Conservation (phyloP, 2,329 filamentous ascomycete species). For the Xylariaceae sp. region DNA sequence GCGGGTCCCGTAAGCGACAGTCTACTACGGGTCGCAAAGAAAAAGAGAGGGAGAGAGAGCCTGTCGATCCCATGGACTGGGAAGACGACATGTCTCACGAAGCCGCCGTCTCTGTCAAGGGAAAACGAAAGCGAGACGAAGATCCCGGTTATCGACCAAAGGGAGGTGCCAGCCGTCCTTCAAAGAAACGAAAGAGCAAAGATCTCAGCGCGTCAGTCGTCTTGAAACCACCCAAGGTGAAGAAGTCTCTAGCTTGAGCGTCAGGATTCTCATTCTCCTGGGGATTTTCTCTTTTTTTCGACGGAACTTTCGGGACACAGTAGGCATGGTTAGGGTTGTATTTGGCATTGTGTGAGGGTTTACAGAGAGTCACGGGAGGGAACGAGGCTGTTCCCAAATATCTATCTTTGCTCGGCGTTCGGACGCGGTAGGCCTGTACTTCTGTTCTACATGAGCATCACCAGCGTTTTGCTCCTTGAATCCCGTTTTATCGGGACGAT, state of each 20-base stretch:
- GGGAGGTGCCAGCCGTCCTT: slow-evolving; percentile 47
- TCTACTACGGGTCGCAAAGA: slow-evolving; percentile 33
- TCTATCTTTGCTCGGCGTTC: slow-evolving; percentile 9
- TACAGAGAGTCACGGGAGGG: not conserved
- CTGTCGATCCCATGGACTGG: slow-evolving; percentile 37
- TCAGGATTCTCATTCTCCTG: not conserved
- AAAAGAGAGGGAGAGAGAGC: slow-evolving; percentile 32
- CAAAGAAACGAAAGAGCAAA: slow-evolving; percentile 57
- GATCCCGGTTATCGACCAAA: slow-evolving; percentile 57
- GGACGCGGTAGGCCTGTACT: slow-evolving; percentile 13
- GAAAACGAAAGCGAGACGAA: slow-evolving; percentile 54
- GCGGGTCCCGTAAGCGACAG: slow-evolving; percentile 36
- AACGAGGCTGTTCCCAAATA: not conserved
- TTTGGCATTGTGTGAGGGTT: slow-evolving; percentile 6
- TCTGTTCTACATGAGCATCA: slow-evolving; percentile 6
- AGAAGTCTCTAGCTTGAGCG: slow-evolving; percentile 19
- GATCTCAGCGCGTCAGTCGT: slow-evolving; percentile 21
- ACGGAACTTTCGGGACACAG: not conserved
- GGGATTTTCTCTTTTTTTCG: not conserved
- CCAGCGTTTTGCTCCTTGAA: not conserved
- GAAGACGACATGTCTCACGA: slow-evolving; percentile 34
- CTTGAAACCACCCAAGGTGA: slow-evolving; percentile 20
- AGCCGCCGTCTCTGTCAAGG: slow-evolving; percentile 36
- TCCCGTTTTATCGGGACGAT: not conserved
- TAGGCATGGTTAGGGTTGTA: slow-evolving; percentile 3